Percentiles rank a stretch among this genome's conserved stretches.
phyloP scores from a whole-genome alignment of 352 stramenopile genomes.

The Pythium monospermum region DNA sequence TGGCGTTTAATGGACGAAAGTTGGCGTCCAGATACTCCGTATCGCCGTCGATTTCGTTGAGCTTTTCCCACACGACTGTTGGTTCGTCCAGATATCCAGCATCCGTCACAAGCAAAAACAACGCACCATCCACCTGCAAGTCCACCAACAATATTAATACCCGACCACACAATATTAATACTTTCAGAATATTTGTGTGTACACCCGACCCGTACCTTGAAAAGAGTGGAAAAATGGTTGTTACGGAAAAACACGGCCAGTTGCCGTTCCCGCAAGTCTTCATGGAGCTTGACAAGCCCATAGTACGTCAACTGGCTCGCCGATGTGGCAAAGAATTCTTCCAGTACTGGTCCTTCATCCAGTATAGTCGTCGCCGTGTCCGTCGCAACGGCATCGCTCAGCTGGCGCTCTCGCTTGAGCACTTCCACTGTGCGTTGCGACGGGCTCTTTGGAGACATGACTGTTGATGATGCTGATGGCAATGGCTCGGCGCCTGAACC shows the following conservation, averaged over 20 bases:
- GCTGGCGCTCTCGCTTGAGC: slow-evolving; percentile 74
- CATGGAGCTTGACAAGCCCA: slow-evolving; percentile 90
- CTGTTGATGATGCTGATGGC: slow-evolving; percentile 16
- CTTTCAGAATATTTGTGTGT: too few relatives aligned
- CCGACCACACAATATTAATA: background rate
- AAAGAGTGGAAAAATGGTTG: slow-evolving; percentile 98
- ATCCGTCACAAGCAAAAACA: slow-evolving; percentile 97
- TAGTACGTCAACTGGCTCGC: slow-evolving; percentile 94
- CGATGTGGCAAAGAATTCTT: slow-evolving; percentile 89
- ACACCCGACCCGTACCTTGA: slow-evolving; percentile 90
- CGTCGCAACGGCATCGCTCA: slow-evolving; percentile 59
- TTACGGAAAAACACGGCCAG: slow-evolving; percentile 98
- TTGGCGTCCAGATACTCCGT: slow-evolving; percentile 68
- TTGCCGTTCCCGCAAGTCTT: slow-evolving; percentile 86
- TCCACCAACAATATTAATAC: background rate
- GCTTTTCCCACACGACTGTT: slow-evolving; percentile 93
- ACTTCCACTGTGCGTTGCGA: slow-evolving; percentile 63
- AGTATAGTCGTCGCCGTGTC: slow-evolving; percentile 54
- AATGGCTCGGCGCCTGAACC: background rate
- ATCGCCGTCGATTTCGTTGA: slow-evolving; percentile 89
- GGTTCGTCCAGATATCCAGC: slow-evolving; percentile 93
- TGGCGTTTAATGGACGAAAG: slow-evolving; percentile 61
- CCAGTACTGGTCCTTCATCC: slow-evolving; percentile 73
- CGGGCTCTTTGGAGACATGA: slow-evolving; percentile 40
- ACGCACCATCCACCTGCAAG: slow-evolving; percentile 74